A percentile compares a stretch with the other conserved stretches of the same genome.
Evolutionary conservation across 345 rosid genomes (phyloP).

Genomic region (Anastatica hierochuntica): DNA sequence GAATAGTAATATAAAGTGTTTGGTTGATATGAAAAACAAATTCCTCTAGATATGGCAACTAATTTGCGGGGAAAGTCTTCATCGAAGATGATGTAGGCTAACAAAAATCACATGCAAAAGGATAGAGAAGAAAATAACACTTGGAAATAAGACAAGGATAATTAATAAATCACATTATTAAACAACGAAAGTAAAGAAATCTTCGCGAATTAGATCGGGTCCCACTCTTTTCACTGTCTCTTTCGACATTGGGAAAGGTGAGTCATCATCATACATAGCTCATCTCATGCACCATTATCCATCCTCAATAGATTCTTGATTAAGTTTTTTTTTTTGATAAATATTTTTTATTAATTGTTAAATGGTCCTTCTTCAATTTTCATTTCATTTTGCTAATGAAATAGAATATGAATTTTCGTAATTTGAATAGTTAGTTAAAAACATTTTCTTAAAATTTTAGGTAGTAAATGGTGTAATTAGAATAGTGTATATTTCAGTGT

Average conservation of each 20-base stretch:
- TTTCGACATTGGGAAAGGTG: slow-evolving; percentile 11
- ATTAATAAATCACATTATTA: neutral
- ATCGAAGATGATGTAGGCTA: slow-evolving; percentile 1
- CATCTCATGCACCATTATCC: slow-evolving; percentile 3
- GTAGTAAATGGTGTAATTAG: too few species aligned
- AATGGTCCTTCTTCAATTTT: neutral
- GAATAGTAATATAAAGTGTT: too few species aligned
- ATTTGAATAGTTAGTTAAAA: too few species aligned
- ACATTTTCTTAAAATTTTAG: too few species aligned
- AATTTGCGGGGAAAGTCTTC: neutral
- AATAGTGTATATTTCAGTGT: too few species aligned
- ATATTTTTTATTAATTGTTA: too few species aligned
- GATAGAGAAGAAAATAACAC: neutral
- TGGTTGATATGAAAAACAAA: too few species aligned
- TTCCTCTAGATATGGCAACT: too few species aligned
- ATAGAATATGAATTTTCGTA: neutral
- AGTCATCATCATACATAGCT: slow-evolving; percentile 4
- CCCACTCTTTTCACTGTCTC: slow-evolving; percentile 19
- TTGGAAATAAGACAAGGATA: neutral
- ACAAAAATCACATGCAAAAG: neutral
- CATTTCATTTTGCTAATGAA: neutral
- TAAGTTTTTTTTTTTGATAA: too few species aligned
- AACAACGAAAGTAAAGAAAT: neutral
- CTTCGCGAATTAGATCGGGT: slow-evolving; percentile 11
- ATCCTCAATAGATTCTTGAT: neutral